Evolutionary conservation across 768 basidiomycete genomes (phyloP), one percentile per base, ranked within the genome.

Genomic region (Floccularia luteovirens): DNA sequence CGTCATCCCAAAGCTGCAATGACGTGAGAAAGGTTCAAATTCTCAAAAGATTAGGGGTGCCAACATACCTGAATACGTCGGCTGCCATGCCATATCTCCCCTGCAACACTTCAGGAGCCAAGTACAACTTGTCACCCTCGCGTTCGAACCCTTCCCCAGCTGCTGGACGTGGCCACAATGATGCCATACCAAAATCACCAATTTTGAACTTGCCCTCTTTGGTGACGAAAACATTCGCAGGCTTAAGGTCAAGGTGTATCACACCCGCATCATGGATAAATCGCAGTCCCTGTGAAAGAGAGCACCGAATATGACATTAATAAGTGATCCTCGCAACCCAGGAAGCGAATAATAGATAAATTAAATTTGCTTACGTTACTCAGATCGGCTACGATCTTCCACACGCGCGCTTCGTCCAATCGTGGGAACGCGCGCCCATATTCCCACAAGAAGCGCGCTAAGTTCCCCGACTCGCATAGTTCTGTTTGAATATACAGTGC

Each of bases 181-280:
- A 89, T n/a, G 94, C 93, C 82, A 99, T 91, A 6, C 96, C 96
- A 65, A 98, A 97, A 59, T 99, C 96, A 5, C 94, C 94, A 57
- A 99, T 91, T 66, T 90, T 91, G 66, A 99, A 84, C 32, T 84
- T 75, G 1, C 96, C 96, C 31, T 81, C 75, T 5, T 70, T 69
- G 7, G 89, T 91, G 51, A 99, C 72, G 56, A 99, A 91, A 37
- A 99, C 82, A 58, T 99, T 99, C 31, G 90, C 90, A 10, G 96
- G 96, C 66, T 99, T 99, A 48, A 99, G 63, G 64, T 99, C 96
- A 40, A 99, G 75, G 64, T 99, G 96, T 36, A 98, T 84, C 43
- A 96, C 79, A 41, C 84, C 82, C 31, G 82, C 75, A 50, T 77
- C 72, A 61, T 99, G 96, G 43, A 99, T 86, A 63, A 96, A 93